phyloP scores from a whole-genome alignment of 768 basidiomycete species.

The Lactarius akahatsu region DNA sequence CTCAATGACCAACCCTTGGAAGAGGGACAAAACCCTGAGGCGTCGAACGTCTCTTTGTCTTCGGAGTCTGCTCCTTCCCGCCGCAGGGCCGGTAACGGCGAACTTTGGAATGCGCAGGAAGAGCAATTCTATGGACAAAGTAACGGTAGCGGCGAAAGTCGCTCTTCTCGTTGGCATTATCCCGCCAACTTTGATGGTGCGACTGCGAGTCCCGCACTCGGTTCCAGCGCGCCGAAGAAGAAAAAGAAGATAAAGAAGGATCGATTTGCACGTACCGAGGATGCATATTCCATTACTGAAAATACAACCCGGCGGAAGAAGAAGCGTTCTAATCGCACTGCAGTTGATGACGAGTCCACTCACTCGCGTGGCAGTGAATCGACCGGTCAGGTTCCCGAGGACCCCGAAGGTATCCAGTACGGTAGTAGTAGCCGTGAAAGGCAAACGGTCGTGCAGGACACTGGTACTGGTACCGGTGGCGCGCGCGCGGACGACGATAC shows the following conservation, averaged over 20 bases:
- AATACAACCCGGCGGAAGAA: slow-evolving; percentile 50
- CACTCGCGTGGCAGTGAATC: slow-evolving; percentile 39
- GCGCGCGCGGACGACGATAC: slow-evolving; percentile 98
- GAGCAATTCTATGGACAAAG: slow-evolving; percentile 68
- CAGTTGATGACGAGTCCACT: slow-evolving; percentile 37
- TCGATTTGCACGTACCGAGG: slow-evolving; percentile 83
- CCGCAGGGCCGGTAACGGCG: slow-evolving; percentile 45
- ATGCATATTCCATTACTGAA: slow-evolving; percentile 58
- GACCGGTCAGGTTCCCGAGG: slow-evolving; percentile 63
- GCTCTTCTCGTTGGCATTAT: slow-evolving; percentile 68
- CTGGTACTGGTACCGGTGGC: slow-evolving; percentile 61
- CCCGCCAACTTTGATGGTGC: slow-evolving; percentile 78
- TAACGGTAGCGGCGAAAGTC: slow-evolving; percentile 38
- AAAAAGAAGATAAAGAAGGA: slow-evolving; percentile 84
- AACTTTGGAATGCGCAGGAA: slow-evolving; percentile 73
- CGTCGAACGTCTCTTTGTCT: slow-evolving; percentile 34
- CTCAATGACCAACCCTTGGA: slow-evolving; percentile 70
- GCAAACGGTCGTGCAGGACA: slow-evolving; percentile 73
- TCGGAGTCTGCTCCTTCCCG: slow-evolving; percentile 34
- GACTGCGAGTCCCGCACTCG: slow-evolving; percentile 32
- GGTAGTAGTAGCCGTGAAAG: slow-evolving; percentile 47
- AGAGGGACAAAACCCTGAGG: slow-evolving; percentile 65
- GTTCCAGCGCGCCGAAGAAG: slow-evolving; percentile 49
- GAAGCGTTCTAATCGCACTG: slow-evolving; percentile 58
- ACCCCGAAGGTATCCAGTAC: slow-evolving; percentile 68